A percentile compares a stretch with the other conserved stretches of the same genome.
Evolutionary conservation across 2,329 filamentous ascomycete genomes (phyloP).

Genomic region (Cordyceps tenuipes): DNA sequence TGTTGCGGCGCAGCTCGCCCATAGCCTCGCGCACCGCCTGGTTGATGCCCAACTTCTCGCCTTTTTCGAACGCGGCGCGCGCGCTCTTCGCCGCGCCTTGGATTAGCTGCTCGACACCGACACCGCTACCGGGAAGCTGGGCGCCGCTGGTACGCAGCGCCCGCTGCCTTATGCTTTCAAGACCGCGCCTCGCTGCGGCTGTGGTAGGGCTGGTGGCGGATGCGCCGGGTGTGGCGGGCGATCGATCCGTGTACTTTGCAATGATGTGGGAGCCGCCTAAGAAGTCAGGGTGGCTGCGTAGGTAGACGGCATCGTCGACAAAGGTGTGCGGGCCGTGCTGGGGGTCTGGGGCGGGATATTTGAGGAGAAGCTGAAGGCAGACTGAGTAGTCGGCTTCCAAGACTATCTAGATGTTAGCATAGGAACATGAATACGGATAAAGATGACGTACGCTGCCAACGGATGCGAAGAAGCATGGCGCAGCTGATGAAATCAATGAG

Average conservation of each 20-base stretch:
- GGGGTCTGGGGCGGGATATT: slow-evolving; percentile 62
- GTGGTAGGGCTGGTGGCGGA: slow-evolving; percentile 26
- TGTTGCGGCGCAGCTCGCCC: slow-evolving; percentile 69
- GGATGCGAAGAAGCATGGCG: slow-evolving; percentile 83
- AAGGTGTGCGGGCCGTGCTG: slow-evolving; percentile 67
- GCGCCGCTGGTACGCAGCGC: slow-evolving; percentile 31
- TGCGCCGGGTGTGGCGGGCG: slow-evolving; percentile 30
- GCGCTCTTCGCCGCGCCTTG: slow-evolving; percentile 71
- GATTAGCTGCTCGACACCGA: slow-evolving; percentile 53
- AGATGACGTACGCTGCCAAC: slow-evolving; percentile 66
- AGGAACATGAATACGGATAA: neutral
- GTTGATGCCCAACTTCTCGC: slow-evolving; percentile 72
- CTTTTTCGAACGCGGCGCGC: slow-evolving; percentile 62
- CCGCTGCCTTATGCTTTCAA: slow-evolving; percentile 31
- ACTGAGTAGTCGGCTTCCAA: slow-evolving; percentile 81
- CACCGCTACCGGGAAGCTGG: slow-evolving; percentile 32
- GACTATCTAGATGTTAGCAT: slow-evolving; percentile 43
- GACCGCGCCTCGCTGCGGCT: slow-evolving; percentile 17
- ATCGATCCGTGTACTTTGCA: slow-evolving; percentile 58
- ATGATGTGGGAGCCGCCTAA: slow-evolving; percentile 59
- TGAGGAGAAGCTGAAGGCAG: slow-evolving; percentile 72
- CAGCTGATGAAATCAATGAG: slow-evolving; percentile 88
- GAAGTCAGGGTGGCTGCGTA: slow-evolving; percentile 55
- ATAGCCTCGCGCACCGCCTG: slow-evolving; percentile 74
- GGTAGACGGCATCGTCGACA: slow-evolving; percentile 74